These are phyloP conservation scores for Brasenia schreberi DNA, from an alignment of 164 flowering plant genomes.

Conservation along the genomic window DNA sequence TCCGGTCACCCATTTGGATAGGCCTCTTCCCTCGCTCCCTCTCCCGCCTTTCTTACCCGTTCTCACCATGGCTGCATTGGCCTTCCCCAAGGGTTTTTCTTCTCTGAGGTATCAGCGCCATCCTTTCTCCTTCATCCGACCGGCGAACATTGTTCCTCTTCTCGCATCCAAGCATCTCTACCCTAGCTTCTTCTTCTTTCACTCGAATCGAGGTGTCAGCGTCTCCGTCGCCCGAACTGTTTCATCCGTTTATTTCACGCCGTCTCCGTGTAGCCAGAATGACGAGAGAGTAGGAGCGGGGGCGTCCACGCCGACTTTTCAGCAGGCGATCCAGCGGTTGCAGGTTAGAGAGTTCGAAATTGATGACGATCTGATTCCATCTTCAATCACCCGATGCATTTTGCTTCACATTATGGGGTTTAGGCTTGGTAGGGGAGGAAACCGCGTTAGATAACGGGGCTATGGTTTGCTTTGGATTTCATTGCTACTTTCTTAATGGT, in stretches of 20 bases:
- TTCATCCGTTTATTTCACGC: neutral
- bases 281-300: slow-evolving; percentile 8
- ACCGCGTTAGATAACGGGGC: no score
- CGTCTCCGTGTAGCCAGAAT: slow-evolving; percentile 11
- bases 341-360: slow-evolving; percentile 29
- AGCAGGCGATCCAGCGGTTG: slow-evolving; percentile 90
- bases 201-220: neutral
- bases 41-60: neutral
- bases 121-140: slow-evolving; percentile 14
- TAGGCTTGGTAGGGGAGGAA: no score
- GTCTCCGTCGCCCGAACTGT: neutral
- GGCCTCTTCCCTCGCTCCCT: neutral
- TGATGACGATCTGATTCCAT: no score
- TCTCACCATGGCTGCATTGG: slow-evolving; percentile 21
- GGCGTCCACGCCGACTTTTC: slow-evolving; percentile 55
- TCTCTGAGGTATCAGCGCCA: slow-evolving; percentile 18
- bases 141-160: neutral
- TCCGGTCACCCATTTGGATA: no score
- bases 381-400: no score
- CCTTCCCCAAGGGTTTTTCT: slow-evolving; percentile 31
- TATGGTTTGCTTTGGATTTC: neutral
- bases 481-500: neutral
- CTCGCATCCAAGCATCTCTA: neutral
- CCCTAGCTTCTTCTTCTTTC: neutral
- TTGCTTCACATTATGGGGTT: no score